These are phyloP conservation scores for Fomes fomentarius DNA, from an alignment of 1,284 basidiomycete genomes.

Conservation along the genomic window DNA sequence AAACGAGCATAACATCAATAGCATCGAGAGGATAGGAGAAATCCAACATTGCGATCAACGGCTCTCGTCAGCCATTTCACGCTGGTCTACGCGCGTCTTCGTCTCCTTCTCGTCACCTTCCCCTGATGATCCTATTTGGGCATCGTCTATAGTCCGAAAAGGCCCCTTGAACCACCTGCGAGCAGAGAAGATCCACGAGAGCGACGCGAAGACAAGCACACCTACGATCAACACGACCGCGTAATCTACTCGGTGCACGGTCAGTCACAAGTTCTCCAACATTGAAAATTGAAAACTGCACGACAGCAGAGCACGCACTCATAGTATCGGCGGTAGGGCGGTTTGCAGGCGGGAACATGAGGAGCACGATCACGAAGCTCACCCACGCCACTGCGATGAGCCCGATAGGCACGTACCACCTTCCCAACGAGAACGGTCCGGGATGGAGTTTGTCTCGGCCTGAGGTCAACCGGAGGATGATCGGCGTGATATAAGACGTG, in stretches of 20 bases:
- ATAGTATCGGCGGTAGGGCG: constrained; percentile 44
- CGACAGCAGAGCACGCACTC: constrained; percentile 39
- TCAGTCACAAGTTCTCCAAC: too few species aligned
- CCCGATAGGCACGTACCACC: constrained; percentile 56
- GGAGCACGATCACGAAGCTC: constrained; percentile 53
- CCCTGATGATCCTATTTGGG: too few species aligned
- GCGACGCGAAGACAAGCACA: too few species aligned
- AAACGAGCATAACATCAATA: too few species aligned
- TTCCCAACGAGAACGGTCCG: constrained; percentile 57
- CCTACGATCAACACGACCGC: constrained; percentile 66
- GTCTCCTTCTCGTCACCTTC: too few species aligned
- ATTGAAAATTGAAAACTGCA: too few species aligned
- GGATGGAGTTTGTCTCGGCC: constrained; percentile 55
- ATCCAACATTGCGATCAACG: too few species aligned
- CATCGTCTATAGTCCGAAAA: constrained; percentile 56
- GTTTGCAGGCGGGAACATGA: constrained; percentile 57
- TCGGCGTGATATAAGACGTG: constrained; percentile 61
- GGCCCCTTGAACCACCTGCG: constrained; percentile 74
- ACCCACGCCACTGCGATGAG: constrained; percentile 63
- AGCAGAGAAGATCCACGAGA: constrained; percentile 70
- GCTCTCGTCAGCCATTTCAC: too few species aligned
- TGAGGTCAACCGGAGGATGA: constrained; percentile 63
- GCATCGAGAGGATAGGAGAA: too few species aligned
- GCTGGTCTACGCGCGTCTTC: too few species aligned
- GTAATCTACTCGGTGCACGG: constrained; percentile 49